Evolutionary conservation across 495 filamentous ascomycete genomes (phyloP).

Genomic region (Rusavskia elegans): DNA sequence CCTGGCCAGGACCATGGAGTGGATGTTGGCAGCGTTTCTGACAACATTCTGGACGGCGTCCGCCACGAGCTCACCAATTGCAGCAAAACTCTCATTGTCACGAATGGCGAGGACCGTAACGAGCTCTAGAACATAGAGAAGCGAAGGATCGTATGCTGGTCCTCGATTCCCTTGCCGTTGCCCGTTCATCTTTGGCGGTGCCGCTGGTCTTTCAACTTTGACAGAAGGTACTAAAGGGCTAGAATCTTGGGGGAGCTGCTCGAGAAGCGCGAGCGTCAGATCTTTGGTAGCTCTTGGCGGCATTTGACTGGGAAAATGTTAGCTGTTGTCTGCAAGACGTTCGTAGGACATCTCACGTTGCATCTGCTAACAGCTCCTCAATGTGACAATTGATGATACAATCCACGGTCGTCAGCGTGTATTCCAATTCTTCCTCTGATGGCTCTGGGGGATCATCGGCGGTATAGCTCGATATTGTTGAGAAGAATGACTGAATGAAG

Average conservation of each 20-base stretch:
- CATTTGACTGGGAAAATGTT: slow-evolving; percentile 23
- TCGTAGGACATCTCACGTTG: slow-evolving; percentile 42
- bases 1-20: slow-evolving; percentile 66
- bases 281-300: slow-evolving; percentile 47
- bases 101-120: slow-evolving; percentile 72
- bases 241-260: slow-evolving; percentile 74
- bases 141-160: slow-evolving; percentile 67
- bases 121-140: slow-evolving; percentile 79
- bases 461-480: slow-evolving; percentile 95
- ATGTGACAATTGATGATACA: slow-evolving; percentile 84
- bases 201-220: slow-evolving; percentile 56
- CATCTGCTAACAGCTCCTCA: slow-evolving; percentile 66
- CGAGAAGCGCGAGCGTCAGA: slow-evolving; percentile 57
- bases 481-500: slow-evolving; percentile 83
- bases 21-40: slow-evolving; percentile 59
- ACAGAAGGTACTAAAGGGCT: slow-evolving; percentile 72
- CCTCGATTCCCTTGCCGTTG: slow-evolving; percentile 30
- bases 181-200: slow-evolving; percentile 36
- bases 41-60: slow-evolving; percentile 68
- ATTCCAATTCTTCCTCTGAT: slow-evolving; percentile 92
- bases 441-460: slow-evolving; percentile 96
- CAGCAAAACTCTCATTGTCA: slow-evolving; percentile 51
- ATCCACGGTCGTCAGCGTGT: slow-evolving; percentile 84
- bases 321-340: neutral
- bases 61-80: slow-evolving; percentile 61